Percentiles rank a stretch among this genome's conserved stretches.
Evolutionary conservation across 108 stramenopile species (phyloP).

Genomic region (Discostella pseudostelligera): DNA sequence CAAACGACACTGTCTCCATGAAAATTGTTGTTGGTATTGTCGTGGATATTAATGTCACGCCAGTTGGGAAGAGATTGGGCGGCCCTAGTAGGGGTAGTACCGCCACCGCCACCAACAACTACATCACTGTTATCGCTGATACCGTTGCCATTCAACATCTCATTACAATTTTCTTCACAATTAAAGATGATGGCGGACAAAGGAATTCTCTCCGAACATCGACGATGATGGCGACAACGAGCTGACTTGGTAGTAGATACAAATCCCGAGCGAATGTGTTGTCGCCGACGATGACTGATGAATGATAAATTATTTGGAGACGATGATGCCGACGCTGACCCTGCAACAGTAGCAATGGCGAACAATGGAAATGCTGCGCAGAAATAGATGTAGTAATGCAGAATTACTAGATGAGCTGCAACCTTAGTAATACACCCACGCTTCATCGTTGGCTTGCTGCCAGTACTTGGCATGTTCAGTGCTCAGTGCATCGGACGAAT

Average conservation of each 20-base stretch:
- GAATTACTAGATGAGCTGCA: no score
- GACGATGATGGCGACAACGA: neutral
- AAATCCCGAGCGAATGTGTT: no score
- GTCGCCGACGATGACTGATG: no score
- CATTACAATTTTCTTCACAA: neutral
- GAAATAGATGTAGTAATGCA: neutral
- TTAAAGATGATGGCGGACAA: neutral
- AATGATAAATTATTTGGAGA: no score
- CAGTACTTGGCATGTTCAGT: no score
- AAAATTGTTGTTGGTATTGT: neutral
- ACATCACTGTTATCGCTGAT: no score
- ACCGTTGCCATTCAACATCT: neutral
- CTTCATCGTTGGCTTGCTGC: no score
- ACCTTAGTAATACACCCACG: no score
- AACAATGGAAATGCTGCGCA: neutral
- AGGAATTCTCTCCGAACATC: neutral
- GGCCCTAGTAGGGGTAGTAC: neutral
- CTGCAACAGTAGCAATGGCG: no score
- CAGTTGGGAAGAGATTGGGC: slow-evolving; percentile 18
- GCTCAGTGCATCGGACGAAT: no score
- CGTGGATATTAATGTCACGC: slow-evolving; percentile 10
- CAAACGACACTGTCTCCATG: neutral
- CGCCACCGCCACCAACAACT: slow-evolving; percentile 2
- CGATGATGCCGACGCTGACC: no score
- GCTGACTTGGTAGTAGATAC: no score